phyloP scores from a whole-genome alignment of 306 rosid genomes.

The Pyrus communis region DNA sequence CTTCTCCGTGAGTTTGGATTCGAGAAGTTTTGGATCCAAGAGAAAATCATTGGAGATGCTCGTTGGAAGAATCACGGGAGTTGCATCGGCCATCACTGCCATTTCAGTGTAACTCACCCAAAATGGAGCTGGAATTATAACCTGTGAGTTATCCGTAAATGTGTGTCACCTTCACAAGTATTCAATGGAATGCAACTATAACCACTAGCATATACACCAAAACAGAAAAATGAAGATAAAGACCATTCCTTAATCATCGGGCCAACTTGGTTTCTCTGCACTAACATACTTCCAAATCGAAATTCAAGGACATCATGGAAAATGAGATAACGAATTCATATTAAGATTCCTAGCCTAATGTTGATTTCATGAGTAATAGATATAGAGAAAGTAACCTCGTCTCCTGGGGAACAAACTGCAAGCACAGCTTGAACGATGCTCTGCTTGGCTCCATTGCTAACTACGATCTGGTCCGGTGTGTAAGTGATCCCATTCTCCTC shows the following conservation, averaged over 20 bases:
- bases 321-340: not conserved
- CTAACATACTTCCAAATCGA: not conserved
- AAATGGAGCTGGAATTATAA: constrained; percentile 90
- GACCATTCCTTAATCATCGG: not conserved
- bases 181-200: not conserved
- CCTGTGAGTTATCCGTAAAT: constrained; percentile 39
- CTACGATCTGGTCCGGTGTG: constrained; percentile 71
- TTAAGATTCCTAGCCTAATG: not conserved
- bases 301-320: not conserved
- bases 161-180: not conserved
- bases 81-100: constrained; percentile 90
- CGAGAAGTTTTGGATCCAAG: constrained; percentile 68
- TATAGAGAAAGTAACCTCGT: constrained; percentile 46
- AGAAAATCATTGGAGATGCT: constrained; percentile 61
- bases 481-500: constrained; percentile 84
- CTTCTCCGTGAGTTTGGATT: constrained; percentile 62
- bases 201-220: not conserved
- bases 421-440: constrained; percentile 65
- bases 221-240: not conserved
- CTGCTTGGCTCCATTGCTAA: constrained; percentile 98
- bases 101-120: constrained; percentile 98
- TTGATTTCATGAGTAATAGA: not conserved
- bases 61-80: constrained; percentile 82
- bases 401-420: constrained; percentile 90
- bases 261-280: not conserved